Evolutionary conservation across 768 basidiomycete species (phyloP).

Genomic region (Pisolithus albus): DNA sequence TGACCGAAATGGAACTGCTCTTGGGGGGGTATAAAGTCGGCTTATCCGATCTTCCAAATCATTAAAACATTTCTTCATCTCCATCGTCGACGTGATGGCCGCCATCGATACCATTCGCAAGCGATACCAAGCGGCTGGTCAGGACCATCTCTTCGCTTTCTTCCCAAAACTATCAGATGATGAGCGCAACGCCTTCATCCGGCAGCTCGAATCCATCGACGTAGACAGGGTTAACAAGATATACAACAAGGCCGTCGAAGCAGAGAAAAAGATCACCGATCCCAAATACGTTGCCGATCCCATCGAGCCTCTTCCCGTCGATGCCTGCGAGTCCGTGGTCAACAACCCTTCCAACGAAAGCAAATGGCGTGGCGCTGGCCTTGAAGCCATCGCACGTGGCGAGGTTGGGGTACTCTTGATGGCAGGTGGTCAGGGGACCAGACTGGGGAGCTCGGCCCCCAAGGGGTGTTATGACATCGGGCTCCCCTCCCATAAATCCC

Average conservation of each 20-base stretch:
- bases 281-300: constrained; percentile 36
- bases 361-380: constrained; percentile 73
- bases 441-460: constrained; percentile 85
- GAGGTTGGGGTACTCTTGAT: constrained; percentile 94
- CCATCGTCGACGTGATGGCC: constrained; percentile 35
- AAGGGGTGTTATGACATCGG: constrained; percentile 99
- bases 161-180: constrained; percentile 62
- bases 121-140: constrained; percentile 73
- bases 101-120: constrained; percentile 45
- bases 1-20: too few species aligned
- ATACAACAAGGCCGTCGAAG: constrained; percentile 65
- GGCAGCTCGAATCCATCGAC: constrained; percentile 76
- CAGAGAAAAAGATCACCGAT: constrained; percentile 48
- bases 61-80: not conserved
- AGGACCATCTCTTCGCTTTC: constrained; percentile 86
- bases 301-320: constrained; percentile 79
- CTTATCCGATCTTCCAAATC: not conserved
- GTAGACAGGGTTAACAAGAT: constrained; percentile 89
- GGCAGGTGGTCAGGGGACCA: constrained; percentile 97
- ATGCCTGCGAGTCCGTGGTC: constrained; percentile 59
- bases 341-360: constrained; percentile 47
- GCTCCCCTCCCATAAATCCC: constrained; percentile 83
- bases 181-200: constrained; percentile 56
- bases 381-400: constrained; percentile 73
- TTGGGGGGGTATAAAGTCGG: too few species aligned